These are phyloP conservation scores for Dictyostelium gargantuum DNA, from an alignment of 208 protist species.

Conservation along the genomic window DNA sequence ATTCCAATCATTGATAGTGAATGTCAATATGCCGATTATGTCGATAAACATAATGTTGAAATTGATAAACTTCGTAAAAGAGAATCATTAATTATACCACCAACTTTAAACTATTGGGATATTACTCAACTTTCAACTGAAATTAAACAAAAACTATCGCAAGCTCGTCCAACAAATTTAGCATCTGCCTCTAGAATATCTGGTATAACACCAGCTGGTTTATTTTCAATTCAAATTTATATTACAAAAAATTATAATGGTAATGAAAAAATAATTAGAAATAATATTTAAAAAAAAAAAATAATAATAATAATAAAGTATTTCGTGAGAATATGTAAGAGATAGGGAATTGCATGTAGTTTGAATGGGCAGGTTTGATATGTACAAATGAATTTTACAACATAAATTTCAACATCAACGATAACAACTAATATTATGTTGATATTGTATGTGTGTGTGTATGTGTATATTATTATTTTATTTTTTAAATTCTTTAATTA, in stretches of 20 bases:
- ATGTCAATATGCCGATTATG: conserved; percentile 61
- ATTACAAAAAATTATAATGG: neutral
- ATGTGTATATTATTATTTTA: too few relatives aligned
- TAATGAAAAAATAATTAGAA: neutral
- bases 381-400: too few relatives aligned
- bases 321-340: too few relatives aligned
- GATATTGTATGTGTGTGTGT: too few relatives aligned
- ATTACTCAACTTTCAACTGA: conserved; percentile 74
- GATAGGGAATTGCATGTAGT: too few relatives aligned
- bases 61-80: conserved; percentile 67
- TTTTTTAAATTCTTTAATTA: conserved; percentile 28
- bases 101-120: conserved; percentile 67
- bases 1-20: conserved; percentile 46
- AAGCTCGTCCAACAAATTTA: conserved; percentile 68
- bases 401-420: too few relatives aligned
- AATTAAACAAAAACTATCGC: conserved; percentile 68
- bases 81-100: conserved; percentile 49
- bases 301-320: too few relatives aligned
- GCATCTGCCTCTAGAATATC: conserved; percentile 63
- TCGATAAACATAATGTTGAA: conserved; percentile 63
- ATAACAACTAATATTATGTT: too few relatives aligned
- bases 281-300: neutral
- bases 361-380: too few relatives aligned
- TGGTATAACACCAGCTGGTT: conserved; percentile 69
- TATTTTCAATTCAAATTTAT: conserved; percentile 1